Evolutionary conservation across 2,329 filamentous ascomycete species (phyloP).

Genomic region (Fusarium nisikadoi): DNA sequence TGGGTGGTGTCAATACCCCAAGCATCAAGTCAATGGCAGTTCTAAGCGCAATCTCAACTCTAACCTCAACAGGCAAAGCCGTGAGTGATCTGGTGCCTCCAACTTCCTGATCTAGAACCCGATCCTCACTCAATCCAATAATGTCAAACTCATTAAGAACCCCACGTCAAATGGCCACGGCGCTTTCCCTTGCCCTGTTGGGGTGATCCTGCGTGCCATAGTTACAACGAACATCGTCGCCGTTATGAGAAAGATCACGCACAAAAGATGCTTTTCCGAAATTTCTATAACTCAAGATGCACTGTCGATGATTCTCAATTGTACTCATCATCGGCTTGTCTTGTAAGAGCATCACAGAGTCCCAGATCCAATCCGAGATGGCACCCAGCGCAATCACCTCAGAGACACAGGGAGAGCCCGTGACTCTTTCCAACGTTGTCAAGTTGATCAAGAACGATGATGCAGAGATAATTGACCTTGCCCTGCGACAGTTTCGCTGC

Average conservation of each 20-base stretch:
- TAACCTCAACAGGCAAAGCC: conserved; percentile 5
- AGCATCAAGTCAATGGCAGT: conserved; percentile 4
- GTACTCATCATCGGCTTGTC: not conserved
- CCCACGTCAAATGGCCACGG: conserved; percentile 12
- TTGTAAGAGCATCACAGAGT: not conserved
- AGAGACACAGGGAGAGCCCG: conserved; percentile 31
- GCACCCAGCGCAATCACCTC: conserved; percentile 39
- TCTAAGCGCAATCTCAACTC: conserved; percentile 21
- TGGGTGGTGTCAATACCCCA: not conserved
- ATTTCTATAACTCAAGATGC: conserved; percentile 12
- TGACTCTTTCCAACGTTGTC: conserved; percentile 31
- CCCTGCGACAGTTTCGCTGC: conserved; percentile 69
- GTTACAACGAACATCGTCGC: not conserved
- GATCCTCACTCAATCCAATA: not conserved
- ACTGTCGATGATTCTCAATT: not conserved
- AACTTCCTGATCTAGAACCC: conserved; percentile 18
- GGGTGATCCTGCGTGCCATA: not conserved
- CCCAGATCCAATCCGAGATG: conserved; percentile 20
- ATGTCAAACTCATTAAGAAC: not conserved
- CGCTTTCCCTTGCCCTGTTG: conserved; percentile 18
- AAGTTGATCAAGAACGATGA: conserved; percentile 44
- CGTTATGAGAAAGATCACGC: conserved; percentile 9
- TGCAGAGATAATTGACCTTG: conserved; percentile 54
- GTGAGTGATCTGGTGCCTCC: conserved; percentile 19
- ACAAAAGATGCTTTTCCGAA: conserved; percentile 8